Evolutionary conservation across 495 filamentous ascomycete genomes (phyloP), one percentile per base, ranked within the genome.

Genomic region (Rusavskia elegans): DNA sequence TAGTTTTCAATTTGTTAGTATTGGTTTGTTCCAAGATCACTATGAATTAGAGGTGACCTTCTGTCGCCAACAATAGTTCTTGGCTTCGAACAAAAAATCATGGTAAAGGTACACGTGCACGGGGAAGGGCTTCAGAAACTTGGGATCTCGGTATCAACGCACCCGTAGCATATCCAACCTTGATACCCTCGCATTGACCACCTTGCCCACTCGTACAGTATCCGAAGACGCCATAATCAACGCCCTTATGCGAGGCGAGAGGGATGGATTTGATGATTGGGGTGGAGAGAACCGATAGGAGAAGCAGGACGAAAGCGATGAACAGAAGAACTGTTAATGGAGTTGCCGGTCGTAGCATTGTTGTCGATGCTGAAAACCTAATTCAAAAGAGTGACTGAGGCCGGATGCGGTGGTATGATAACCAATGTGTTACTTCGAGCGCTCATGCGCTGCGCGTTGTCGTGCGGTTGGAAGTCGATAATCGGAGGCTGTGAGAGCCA

Each of bases 191-290:
- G 63, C 92, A 97, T 40, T 61, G 57, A 27, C 62, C 63, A 7
- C 62, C 65, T 40, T 60, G 57, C 29, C 23, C 20, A 42, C n/a
- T 42, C 49, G 80, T 71, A 67, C 92, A 98, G 59, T 80, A 95
- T 11, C 92, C 92, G 70, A 96, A 92, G 13, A 97, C 92, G 7
- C 92, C 92, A 68, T 95, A 94, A 50, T 83, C 80, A 57, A 86
- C 76, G 53, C 82, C 80, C 19, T 80, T 62, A 61, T 79, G 92
- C 13, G 77, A 82, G 17, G 83, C 89, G 9, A 98, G 72, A 1
- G 87, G 87, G 32, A 98, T 89, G 11, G 70, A 74, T 59, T 83
- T 83, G 62, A 98, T 80, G 56, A 98, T 86, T 11, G 92, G 92
- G 0, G 89, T 89, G n/a, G 89, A 94, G 20, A 98, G 66, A 37